Evolutionary conservation across 2,329 filamentous ascomycete genomes (phyloP), one percentile per base, ranked within the genome.

Genomic region (Paraconiothyrium sp.): DNA sequence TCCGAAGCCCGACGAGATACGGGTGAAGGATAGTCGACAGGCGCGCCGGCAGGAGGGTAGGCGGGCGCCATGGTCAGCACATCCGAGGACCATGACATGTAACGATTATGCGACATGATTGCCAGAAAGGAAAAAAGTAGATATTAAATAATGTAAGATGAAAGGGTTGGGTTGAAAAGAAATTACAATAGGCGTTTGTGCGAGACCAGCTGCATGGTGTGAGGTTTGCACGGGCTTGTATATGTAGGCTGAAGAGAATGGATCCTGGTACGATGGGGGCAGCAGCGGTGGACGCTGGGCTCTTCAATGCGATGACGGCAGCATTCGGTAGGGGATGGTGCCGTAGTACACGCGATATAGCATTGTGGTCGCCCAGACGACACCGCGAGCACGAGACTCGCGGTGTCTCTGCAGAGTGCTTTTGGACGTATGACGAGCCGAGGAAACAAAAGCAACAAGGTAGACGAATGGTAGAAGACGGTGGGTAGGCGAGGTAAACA

Each of bases 61-160:
- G 67, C 69, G 72, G 76, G 72, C 75, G 71, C 69, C 70, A 75
- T 72, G 56, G 70, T 78, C 66, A 78, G 75, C 68, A 70, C 65
- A 61, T 71, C 69, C 55, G 66, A 67, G 55, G 74, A 67, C 75
- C 74, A 78, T 55, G 75, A 72, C 65, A 73, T 67, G 60, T 75
- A 76, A 61, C 68, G 71, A 67, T 70, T 69, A 71, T 76, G 74
- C 59, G 74, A 73, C 74, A 77, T 57, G 59, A 51, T 52, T 58
- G 54, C 48, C 35, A 24, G 34, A 61, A 59, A 59, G 57, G 56
- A 56, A 65, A 65, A 57, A 34, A 20, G 20, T 62, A 55, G 49
- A 69, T 41, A 61, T 39, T 56, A 39, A 54, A 55, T 39, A 50
- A 60, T 61, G 50, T 60, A 46, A 27, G 8, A 54, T 27, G 54